These are phyloP conservation scores for Saccharomycopsis javanensis DNA, from an alignment of 805 yeast species.

Conservation along the genomic window DNA sequence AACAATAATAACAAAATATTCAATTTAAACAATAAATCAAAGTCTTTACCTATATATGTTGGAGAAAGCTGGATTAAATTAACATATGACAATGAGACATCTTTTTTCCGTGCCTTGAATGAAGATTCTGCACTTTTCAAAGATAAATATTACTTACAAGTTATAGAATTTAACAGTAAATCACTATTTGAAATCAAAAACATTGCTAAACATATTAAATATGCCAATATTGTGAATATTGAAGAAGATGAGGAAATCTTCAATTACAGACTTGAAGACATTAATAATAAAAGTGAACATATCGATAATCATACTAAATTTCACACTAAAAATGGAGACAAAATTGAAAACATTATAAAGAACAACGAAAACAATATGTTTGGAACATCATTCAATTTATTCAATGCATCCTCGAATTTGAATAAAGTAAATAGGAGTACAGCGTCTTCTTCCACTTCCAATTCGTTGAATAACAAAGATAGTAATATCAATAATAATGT, in stretches of 20 bases:
- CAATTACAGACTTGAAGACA: no score
- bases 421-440: neutral
- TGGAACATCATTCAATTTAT: neutral
- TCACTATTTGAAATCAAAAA: neutral
- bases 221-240: neutral
- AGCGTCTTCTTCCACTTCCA: neutral
- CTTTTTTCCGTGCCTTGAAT: constrained; percentile 75
- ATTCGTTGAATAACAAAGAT: neutral
- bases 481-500: neutral
- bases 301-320: no score
- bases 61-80: constrained; percentile 90
- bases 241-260: neutral
- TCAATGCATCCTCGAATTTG: neutral
- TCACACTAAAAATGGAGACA: no score
- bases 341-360: neutral
- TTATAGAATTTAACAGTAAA: constrained; percentile 2
- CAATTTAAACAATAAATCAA: constrained; percentile 12
- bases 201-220: neutral
- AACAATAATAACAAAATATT: constrained; percentile 4
- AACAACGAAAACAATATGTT: neutral
- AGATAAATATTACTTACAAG: constrained; percentile 1
- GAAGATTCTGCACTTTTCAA: constrained; percentile 52
- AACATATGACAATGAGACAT: constrained; percentile 64
- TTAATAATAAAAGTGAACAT: neutral
- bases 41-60: constrained; percentile 53